phyloP scores from a whole-genome alignment of 2,329 filamentous ascomycete species.

The Fusarium sp. region DNA sequence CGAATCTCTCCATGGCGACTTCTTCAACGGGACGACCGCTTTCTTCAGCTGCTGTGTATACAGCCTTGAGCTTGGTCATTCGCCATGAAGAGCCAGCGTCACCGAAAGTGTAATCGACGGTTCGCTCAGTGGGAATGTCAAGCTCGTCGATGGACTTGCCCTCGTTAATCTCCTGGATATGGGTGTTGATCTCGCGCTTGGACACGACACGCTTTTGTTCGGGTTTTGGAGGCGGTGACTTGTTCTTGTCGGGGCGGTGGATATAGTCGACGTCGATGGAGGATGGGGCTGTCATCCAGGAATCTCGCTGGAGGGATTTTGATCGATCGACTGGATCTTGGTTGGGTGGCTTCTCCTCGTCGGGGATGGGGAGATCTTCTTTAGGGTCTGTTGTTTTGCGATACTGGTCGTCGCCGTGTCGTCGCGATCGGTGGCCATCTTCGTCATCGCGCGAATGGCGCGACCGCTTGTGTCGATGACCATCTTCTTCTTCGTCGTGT shows the following conservation, averaged over 20 bases:
- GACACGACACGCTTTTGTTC: constrained; percentile 80
- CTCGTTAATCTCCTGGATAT: constrained; percentile 70
- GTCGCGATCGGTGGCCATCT: constrained; percentile 60
- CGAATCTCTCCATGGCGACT: constrained; percentile 84
- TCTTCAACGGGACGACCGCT: constrained; percentile 80
- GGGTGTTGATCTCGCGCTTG: constrained; percentile 81
- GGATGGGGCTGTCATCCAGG: constrained; percentile 90
- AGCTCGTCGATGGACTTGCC: constrained; percentile 54
- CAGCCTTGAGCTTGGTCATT: constrained; percentile 92
- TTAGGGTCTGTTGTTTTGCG: constrained; percentile 62
- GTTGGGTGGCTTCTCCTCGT: constrained; percentile 59
- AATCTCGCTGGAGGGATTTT: constrained; percentile 74
- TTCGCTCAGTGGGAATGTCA: constrained; percentile 62
- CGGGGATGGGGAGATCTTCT: constrained; percentile 63
- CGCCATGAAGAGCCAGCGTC: constrained; percentile 93
- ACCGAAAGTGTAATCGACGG: constrained; percentile 84
- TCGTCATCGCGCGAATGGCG: constrained; percentile 54
- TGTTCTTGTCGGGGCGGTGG: constrained; percentile 69
- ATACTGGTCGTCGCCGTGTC: constrained; percentile 44
- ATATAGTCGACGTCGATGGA: constrained; percentile 88
- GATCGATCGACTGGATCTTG: constrained; percentile 44
- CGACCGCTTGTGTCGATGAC: constrained; percentile 47
- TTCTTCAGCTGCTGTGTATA: constrained; percentile 84
- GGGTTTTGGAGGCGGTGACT: constrained; percentile 63
- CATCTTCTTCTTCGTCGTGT: constrained; percentile 46